Evolutionary conservation across 148 eudicot genomes (phyloP).

Genomic region (Fallopia convolvulus): DNA sequence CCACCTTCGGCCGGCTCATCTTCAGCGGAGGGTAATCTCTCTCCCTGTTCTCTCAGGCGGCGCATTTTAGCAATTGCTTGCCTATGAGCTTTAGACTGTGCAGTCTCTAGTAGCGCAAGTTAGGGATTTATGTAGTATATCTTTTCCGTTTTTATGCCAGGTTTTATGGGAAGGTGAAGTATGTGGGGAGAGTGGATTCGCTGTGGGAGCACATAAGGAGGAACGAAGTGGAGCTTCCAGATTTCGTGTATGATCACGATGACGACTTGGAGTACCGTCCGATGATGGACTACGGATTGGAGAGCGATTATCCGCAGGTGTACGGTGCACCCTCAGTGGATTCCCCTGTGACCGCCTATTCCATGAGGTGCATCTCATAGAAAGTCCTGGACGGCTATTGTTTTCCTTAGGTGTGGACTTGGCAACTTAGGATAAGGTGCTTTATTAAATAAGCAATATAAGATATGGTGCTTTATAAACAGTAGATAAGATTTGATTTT

Average conservation of each 20-base stretch:
- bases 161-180: constrained; percentile 51
- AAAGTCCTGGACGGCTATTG: too few relatives aligned
- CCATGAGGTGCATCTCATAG: not conserved
- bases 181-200: constrained; percentile 45
- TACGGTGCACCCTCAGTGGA: not conserved
- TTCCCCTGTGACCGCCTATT: not conserved
- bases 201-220: constrained; percentile 61
- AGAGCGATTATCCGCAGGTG: constrained; percentile 62
- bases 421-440: too few relatives aligned
- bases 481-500: too few relatives aligned
- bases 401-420: too few relatives aligned
- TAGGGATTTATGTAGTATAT: not conserved
- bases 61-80: too few relatives aligned
- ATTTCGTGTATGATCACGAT: constrained; percentile 58
- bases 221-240: constrained; percentile 47
- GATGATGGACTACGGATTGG: constrained; percentile 59
- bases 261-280: constrained; percentile 60
- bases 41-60: not conserved
- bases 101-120: not conserved
- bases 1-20: constrained; percentile 49
- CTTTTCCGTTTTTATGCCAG: constrained; percentile 12
- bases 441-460: too few relatives aligned
- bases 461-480: too few relatives aligned
- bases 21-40: not conserved
- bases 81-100: too few relatives aligned